Base-by-base conservation (phyloP, 768 basidiomycete species). In the Tylopilus vinaceipallidus region DNA sequence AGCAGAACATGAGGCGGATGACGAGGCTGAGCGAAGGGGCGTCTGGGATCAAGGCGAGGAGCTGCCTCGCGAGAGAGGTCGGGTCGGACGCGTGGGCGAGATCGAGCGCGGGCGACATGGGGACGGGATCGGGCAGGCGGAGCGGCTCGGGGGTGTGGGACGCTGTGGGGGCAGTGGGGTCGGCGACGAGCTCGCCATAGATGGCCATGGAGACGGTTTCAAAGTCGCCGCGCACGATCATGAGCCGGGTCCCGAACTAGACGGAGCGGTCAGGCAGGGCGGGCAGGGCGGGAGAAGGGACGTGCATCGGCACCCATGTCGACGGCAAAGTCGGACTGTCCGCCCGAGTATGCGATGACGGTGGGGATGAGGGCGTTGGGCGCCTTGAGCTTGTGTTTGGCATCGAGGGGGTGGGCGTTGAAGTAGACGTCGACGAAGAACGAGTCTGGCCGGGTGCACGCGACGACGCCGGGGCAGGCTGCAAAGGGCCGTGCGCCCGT, bases 221-320 rank as follows among this genome's bases (percentile, higher is more conserved):
- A 64, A 89, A 91, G 30, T 78, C 72, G n/a, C 89, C 90, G 59
- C 83, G 84, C 53, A 92, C 75, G 49, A 91, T 86, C 78, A 92
- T 83, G 26, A 91, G 73, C 37, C 89, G 83, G 19, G 88, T 89
- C 4, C 83, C 79, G 63, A 79, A 82, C 85, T 88, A 62, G 16
- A 47, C 26, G 29, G 39, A 32, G 27, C 47, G 47, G 14, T 17
- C 9, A n/a, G 36, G 24, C 4, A 23, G 9, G 40, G 42, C 3
- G 33, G 17, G 11, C 19, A 34, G 8, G 30, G 43, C 14, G 35
- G 17, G 45, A 33, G 43, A 12, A 17, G 9, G 71, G 9, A 71
- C 79, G 47, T 57, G 82, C 90, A 68, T 90, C 85, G 9, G 64
- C 41, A 32, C 83, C 83, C 84, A 90, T 84, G 52, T 86, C 79